Evolutionary conservation across 192 early-diverging fungal genomes (phyloP), one percentile per base, ranked within the genome.

Genomic region (Coemansia sp.): DNA sequence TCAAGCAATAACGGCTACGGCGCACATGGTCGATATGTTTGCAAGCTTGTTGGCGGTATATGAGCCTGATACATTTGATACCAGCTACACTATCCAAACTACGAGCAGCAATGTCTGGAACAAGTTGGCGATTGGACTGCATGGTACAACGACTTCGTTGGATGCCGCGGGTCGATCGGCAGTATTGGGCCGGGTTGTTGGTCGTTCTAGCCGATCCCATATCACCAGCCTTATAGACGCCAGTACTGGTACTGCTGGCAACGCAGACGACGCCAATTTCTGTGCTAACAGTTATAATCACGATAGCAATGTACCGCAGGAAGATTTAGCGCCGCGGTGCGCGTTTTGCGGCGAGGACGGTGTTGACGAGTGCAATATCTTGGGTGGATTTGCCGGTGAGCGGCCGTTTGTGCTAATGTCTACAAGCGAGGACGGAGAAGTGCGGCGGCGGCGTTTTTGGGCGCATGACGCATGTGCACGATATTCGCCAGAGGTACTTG

Each of bases 401-500:
- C 53, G 41, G 43, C 88, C 89, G 22, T 90, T 92, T 56, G 59
- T 88, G 9, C 69, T 86, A 22, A 70, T 78, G 7, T 72, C 84
- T 0, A 72, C 69, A 3, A 83, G 75, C 14, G 84, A 79, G 1
- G 81, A 83, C 39, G 89, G 89, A 21, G 64, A 66, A 3, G 58
- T 70, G 19, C 84, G 79, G 51, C 81, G 75, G 38, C 79, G 76
- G 37, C 72, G 78, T 1, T 91, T 94, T 57, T 96, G 94, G 94
- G 88, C 87, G 5, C 94, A 96, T 75, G 85, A 89, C 41, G 84
- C 86, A 7, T 96, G 94, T 62, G 94, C 93, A 1, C 62, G 85
- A 12, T 90, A 86, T 70, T 91, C 93, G 1, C 94, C 94, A 22
- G 94, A 94, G 72, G 92, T 94, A 11, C 84, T 91, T 15, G 83